Conservation (phyloP, 352 stramenopile species). For the Pythium chondricola region DNA sequence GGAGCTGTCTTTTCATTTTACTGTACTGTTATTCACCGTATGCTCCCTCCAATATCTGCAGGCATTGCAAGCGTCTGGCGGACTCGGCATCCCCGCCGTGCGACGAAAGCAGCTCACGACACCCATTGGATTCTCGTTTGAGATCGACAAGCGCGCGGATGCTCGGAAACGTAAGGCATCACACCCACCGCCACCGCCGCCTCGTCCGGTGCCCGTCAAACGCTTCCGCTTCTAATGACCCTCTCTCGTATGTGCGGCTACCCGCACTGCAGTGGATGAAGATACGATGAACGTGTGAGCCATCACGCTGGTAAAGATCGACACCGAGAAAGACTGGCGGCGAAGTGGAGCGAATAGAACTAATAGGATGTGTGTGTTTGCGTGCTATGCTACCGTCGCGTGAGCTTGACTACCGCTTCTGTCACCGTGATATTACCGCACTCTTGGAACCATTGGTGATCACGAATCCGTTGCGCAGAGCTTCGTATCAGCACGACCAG, state of each 20-base stretch:
- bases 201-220: slow-evolving; percentile 8
- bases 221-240: slow-evolving; percentile 10
- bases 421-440: too few species aligned
- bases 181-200: slow-evolving; percentile 1
- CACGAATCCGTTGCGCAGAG: too few species aligned
- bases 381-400: too few species aligned
- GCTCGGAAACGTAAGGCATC: slow-evolving; percentile 26
- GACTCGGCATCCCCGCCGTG: slow-evolving; percentile 58
- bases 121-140: slow-evolving; percentile 58
- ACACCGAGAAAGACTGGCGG: too few species aligned
- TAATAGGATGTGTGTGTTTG: too few species aligned
- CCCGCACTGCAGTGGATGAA: too few species aligned
- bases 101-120: slow-evolving; percentile 59
- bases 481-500: too few species aligned
- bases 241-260: background rate
- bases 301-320: too few species aligned
- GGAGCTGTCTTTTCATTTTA: background rate
- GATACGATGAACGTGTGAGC: too few species aligned
- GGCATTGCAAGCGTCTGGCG: slow-evolving; percentile 53
- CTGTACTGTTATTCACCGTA: background rate
- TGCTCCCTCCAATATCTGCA: too few species aligned
- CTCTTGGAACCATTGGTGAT: too few species aligned
- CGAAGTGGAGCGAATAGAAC: background rate
- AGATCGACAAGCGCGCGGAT: slow-evolving; percentile 55
- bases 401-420: too few species aligned